Base-by-base conservation (phyloP, 2,329 filamentous ascomycete genomes). In the Cercospora brassicicola region DNA sequence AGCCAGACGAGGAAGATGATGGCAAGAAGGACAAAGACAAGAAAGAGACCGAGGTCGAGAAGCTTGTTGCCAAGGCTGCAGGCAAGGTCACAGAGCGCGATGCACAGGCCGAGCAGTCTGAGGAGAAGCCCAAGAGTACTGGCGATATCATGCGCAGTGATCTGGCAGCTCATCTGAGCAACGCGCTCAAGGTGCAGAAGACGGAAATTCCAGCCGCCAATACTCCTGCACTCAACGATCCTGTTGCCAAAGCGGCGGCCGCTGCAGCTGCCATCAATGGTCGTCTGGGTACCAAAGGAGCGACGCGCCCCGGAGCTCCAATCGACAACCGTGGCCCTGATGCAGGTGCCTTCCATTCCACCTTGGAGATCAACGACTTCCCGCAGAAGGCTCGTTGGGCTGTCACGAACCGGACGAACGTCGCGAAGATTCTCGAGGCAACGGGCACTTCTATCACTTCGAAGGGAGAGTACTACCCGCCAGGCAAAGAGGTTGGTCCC, bases 261-360 rank as follows among this genome's bases (percentile, higher is more conserved):
- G 94, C 94, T 4, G 93, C 95, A 74, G 93, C 90, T 74, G 91
- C 90, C 79, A 97, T 99, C 82, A 94, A 97, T 79, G 90, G 90
- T 69, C 93, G 95, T 72, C 86, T 99, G 45, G 94, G 92, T 76
- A 92, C 93, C 74, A 92, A 93, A 36, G 94, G 76, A 39, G 91
- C 95, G 78, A 90, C 97, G 75, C 91, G 95, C 68, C 91, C 92
- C 3, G 95, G 95, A 13, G 94, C 96, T 69, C 93, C 95, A 7
- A 96, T 97, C 78, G 95, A 99, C 83, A 99, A 99, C 83, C 97
- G 97, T 81, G 95, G 95, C 0, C 95, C 95, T 0, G 95, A 99
- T 79, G 95, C 95, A 2, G 95, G 95, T 62, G 93, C 94, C 0
- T 99, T 93, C 86, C 95, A 99, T 79, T 94, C 95, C 15, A 98